Evolutionary conservation across 202 grass and related monocot genomes (phyloP).

Genomic region (Setaria italica): DNA sequence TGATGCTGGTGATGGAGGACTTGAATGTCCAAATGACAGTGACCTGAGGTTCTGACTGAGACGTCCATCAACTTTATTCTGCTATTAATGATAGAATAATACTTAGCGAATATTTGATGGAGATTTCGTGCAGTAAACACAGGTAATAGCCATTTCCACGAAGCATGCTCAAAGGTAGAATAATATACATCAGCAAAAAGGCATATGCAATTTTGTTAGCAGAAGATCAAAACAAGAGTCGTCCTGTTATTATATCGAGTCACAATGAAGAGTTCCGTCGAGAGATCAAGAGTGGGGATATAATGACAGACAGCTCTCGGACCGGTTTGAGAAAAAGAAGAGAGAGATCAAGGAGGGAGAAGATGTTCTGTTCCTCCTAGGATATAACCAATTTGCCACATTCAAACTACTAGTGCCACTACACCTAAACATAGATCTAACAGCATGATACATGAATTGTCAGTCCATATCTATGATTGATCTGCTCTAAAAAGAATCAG

Average conservation of each 20-base stretch:
- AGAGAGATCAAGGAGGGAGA: not conserved
- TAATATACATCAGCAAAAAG: conserved; percentile 6
- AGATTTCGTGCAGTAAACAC: conserved; percentile 44
- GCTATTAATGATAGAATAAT: conserved; percentile 46
- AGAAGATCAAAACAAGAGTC: not conserved
- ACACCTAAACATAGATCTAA: conserved; percentile 11
- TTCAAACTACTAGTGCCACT: not conserved
- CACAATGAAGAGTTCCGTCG: not conserved
- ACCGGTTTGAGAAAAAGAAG: not conserved
- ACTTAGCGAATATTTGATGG: conserved; percentile 42
- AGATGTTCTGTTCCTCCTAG: not conserved
- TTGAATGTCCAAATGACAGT: conserved; percentile 75
- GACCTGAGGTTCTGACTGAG: conserved; percentile 71
- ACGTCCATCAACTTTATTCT: conserved; percentile 70
- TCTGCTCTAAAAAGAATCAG: conserved; percentile 4
- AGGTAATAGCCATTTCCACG: conserved; percentile 27
- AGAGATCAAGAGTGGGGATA: not conserved
- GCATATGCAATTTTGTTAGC: conserved; percentile 16
- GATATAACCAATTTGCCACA: not conserved
- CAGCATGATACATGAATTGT: conserved; percentile 1
- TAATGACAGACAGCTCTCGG: not conserved
- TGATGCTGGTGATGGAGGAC: conserved; percentile 59
- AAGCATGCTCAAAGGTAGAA: conserved; percentile 20
- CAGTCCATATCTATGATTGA: conserved; percentile 7
- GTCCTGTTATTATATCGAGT: not conserved